Evolutionary conservation across 345 rosid genomes (phyloP), one percentile per base, ranked within the genome.

Genomic region (Pistacia atlantica): DNA sequence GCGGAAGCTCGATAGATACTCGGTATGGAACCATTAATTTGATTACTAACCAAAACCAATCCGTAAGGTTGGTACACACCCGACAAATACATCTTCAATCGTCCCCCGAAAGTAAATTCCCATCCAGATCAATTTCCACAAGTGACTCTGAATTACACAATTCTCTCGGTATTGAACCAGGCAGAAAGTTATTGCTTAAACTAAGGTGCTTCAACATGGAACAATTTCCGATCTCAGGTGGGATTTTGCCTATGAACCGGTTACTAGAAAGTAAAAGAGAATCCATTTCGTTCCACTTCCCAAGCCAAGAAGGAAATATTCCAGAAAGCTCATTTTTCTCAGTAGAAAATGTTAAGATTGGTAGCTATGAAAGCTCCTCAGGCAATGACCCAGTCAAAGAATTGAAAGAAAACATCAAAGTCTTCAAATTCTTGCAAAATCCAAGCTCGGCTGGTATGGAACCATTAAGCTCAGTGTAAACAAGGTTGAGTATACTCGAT

Each of bases 271-370:
- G 88, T 38, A 89, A 78, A 58, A 96, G 85, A 0, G 97, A 93
- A 8, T 89, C 88, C 25, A 90, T 68, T 28, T 80, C 81, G 38
- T 76, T 83, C 97, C 93, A 92, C 63, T 85, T 83, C 13, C 97
- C 94, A 13, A 93, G 71, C 98, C 98, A 96, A 14, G 89, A 64
- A 5, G 98, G 97, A 71, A 93, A 65, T n/a, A 79, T 63, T 17
- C 97, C 97, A 0, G 97, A 89, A 18, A 96, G 90, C 65, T 81
- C 85, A 79, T 96, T 96, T 85, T 77, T 86, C 31, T 96, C 97
- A 17, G 89, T 93, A 3, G 95, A 81, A 71, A 96, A 92, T 1
- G 95, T 80, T 70, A 84, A 8, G 74, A 92, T 1, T 42, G 92
- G 97, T 75, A 93, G 72, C 79, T 78, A 56, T 20, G 92, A 84